Evolutionary conservation across 2,329 filamentous ascomycete species (phyloP).

Genomic region (Didymella glomerata): DNA sequence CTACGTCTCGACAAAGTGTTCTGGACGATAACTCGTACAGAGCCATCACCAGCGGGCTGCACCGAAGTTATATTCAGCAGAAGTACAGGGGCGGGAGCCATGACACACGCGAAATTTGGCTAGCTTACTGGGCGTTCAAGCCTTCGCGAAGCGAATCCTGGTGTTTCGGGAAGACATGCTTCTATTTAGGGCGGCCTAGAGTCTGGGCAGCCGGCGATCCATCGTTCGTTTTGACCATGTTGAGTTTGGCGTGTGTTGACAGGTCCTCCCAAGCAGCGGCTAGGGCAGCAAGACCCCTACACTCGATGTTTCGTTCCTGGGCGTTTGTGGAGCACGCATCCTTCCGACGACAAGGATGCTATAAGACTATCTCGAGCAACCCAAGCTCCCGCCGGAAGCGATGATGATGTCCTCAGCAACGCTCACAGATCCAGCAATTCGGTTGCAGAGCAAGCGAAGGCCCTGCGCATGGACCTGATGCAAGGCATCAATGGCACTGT

Average conservation of each 20-base stretch:
- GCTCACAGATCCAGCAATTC: background rate
- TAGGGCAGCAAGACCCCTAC: conserved; percentile 29
- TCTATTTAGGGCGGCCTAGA: conserved; percentile 32
- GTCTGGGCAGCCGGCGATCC: conserved; percentile 34
- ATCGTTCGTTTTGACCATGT: conserved; percentile 18
- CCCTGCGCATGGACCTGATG: conserved; percentile 1
- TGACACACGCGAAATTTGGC: conserved; percentile 36
- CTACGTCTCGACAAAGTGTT: conserved; percentile 29
- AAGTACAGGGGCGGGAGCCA: conserved; percentile 27
- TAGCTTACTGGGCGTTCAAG: conserved; percentile 41
- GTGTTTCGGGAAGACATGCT: conserved; percentile 20
- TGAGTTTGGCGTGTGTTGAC: conserved; percentile 21
- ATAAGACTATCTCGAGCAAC: background rate
- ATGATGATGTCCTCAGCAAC: conserved; percentile 1
- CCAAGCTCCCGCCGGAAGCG: conserved; percentile 10
- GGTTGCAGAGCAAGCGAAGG: background rate
- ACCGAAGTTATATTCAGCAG: conserved; percentile 34
- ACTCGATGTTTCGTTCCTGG: conserved; percentile 24
- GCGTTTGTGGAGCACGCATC: conserved; percentile 29
- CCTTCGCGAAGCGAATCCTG: conserved; percentile 28
- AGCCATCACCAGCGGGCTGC: conserved; percentile 16
- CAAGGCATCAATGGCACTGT: conserved; percentile 6
- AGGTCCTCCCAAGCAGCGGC: conserved; percentile 17
- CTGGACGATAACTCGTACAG: conserved; percentile 36
- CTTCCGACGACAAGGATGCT: conserved; percentile 9